Base-by-base conservation (phyloP, 805 yeast species). In the Lipomyces spencermartinsiae region DNA sequence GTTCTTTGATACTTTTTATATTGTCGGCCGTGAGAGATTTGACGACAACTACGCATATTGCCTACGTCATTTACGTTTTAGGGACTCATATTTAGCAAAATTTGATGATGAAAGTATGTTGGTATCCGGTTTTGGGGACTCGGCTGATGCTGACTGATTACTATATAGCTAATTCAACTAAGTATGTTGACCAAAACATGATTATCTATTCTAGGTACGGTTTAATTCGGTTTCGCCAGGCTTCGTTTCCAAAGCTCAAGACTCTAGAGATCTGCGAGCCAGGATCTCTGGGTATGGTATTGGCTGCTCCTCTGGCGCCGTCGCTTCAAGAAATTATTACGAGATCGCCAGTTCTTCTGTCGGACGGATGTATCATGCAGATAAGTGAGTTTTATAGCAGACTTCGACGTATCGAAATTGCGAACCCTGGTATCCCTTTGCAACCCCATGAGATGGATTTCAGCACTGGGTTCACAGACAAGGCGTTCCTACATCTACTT, bases 401-500 rank as follows among this genome's bases (percentile, higher is more conserved):
- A 12, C 56, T 53, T 31, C 56, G 56, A 19, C 56, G 56, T 8
- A 31, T 53, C 34, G 56, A 53, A 53, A 25, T 53, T 31, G 56
- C 56, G n/a, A 53, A 53, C 9, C 56, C 56, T 10, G 56, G 56
- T 22, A 53, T 53, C 56, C 56, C 34, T 53, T 31, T 53, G n/a
- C 56, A 31, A 14, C 34, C 33, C 8, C 56, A 53, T 16, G 56
- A 53, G 34, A 22, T 25, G 56, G 34, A 53, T 34, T 10, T 25
- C 34, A 25, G 14, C 14, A 10, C n/a, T 31, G 56, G 56, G 14
- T 53, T 53, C 56, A 53, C 34, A 10, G 56, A 53, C n/a, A 12
- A 53, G 14, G 35, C 34, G 4, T 53, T 53, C 22, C n/a, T 16
- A 31, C 56, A 31, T 25, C n/a, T 53, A 25, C 34, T 53, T 0